These are phyloP conservation scores for Geosmithia morbida DNA, from an alignment of 2,329 filamentous ascomycete species.

Conservation along the genomic window DNA sequence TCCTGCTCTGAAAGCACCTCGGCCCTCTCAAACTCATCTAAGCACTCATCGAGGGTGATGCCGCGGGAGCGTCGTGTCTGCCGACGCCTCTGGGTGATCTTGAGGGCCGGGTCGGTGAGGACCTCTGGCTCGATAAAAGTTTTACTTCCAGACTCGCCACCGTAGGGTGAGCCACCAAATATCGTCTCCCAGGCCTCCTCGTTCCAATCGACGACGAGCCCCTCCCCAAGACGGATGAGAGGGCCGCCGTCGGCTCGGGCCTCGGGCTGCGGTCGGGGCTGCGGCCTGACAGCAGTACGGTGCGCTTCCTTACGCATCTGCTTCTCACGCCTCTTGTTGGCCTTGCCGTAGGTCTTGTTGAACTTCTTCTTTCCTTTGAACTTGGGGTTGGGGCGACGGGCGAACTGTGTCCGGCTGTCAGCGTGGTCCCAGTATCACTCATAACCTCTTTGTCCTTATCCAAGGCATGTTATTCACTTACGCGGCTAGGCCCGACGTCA, in stretches of 20 bases:
- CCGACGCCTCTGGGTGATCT: constrained; percentile 47
- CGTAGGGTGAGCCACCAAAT: constrained; percentile 39
- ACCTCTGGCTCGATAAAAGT: constrained; percentile 41
- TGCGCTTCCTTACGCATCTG: constrained; percentile 24
- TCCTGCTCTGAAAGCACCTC: constrained; percentile 91
- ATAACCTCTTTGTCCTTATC: too few species aligned
- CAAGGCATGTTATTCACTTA: too few species aligned
- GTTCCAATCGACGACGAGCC: constrained; percentile 77
- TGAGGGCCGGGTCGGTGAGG: constrained; percentile 49
- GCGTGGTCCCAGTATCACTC: constrained; percentile 1
- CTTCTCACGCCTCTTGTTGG: constrained; percentile 30
- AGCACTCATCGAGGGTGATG: constrained; percentile 75
- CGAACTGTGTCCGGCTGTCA: constrained; percentile 3
- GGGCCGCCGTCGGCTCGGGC: constrained; percentile 36
- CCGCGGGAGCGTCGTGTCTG: constrained; percentile 43
- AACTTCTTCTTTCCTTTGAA: constrained; percentile 27
- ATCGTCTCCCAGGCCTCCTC: constrained; percentile 54
- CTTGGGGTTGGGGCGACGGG: constrained; percentile 11
- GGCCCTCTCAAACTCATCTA: constrained; percentile 87
- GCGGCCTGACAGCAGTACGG: constrained; percentile 15
- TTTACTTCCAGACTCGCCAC: constrained; percentile 26
- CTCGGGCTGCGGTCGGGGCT: constrained; percentile 16
- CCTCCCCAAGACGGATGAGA: constrained; percentile 68
- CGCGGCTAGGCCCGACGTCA: constrained; percentile 1
- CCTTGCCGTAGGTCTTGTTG: constrained; percentile 32